Evolutionary conservation across 371 early-diverging fungal species (phyloP).

Genomic region (Fennellomyces sp.): DNA sequence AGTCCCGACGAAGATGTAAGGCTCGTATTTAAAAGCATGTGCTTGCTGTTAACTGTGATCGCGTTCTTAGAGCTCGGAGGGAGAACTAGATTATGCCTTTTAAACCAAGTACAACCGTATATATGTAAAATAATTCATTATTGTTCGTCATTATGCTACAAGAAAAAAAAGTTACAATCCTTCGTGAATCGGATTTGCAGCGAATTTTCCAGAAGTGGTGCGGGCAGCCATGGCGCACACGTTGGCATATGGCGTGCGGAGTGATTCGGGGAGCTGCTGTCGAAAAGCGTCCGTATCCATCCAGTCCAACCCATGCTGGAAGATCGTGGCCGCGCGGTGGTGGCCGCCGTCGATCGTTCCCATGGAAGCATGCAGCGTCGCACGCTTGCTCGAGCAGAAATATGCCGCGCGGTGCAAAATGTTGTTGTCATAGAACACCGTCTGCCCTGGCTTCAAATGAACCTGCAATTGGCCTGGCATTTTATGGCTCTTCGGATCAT

Average conservation of each 20-base stretch:
- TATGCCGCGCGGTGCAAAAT: conserved; percentile 62
- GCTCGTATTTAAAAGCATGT: neutral
- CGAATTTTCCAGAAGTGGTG: conserved; percentile 31
- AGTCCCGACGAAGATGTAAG: conserved; percentile 30
- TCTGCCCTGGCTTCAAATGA: conserved; percentile 52
- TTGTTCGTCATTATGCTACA: neutral
- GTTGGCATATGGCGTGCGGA: conserved; percentile 44
- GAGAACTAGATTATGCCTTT: conserved; percentile 31
- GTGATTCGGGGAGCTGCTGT: conserved; percentile 37
- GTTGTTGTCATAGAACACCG: conserved; percentile 63
- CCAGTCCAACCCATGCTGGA: conserved; percentile 61
- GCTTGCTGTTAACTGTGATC: neutral
- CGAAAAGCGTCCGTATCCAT: conserved; percentile 45
- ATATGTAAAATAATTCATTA: neutral
- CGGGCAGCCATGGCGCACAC: conserved; percentile 40
- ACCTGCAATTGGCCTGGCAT: conserved; percentile 55
- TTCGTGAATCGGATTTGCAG: conserved; percentile 36
- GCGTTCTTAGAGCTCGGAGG: conserved; percentile 26
- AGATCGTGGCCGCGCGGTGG: conserved; percentile 52
- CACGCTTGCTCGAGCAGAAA: conserved; percentile 41
- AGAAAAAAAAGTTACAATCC: neutral
- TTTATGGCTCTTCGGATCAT: conserved; percentile 50
- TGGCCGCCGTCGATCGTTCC: conserved; percentile 59
- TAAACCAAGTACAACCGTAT: conserved; percentile 5
- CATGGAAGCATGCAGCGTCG: conserved; percentile 60